phyloP scores from a whole-genome alignment of 208 protist genomes.

The Zelonia costaricensis region DNA sequence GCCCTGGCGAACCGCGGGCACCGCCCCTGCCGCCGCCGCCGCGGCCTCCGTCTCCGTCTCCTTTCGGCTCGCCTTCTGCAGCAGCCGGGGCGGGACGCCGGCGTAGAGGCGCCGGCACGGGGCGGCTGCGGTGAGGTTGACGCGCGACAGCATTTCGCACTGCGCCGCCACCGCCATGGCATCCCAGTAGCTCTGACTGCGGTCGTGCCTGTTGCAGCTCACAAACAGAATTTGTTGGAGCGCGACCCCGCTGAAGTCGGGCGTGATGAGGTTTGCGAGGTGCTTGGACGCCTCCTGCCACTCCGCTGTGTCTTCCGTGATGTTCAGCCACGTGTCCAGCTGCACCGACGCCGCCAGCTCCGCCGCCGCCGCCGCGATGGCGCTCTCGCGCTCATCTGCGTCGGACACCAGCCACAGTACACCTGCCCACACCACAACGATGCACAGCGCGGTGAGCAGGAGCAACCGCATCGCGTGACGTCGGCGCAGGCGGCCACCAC shows the following conservation, averaged over 20 bases:
- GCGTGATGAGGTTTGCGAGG: constrained; percentile 16
- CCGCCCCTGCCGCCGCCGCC: background rate
- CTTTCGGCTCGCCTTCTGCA: too few species aligned
- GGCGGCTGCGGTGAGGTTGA: constrained; percentile 12
- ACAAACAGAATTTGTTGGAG: constrained; percentile 65
- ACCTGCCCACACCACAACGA: too few species aligned
- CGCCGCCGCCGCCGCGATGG: too few species aligned
- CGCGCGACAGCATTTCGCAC: constrained; percentile 34
- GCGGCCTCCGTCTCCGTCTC: too few species aligned
- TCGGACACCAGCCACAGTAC: too few species aligned
- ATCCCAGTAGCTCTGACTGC: constrained; percentile 69
- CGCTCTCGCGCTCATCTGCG: background rate
- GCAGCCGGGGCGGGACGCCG: constrained; percentile 1
- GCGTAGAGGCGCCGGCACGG: constrained; percentile 36
- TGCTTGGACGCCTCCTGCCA: constrained; percentile 7
- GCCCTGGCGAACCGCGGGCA: background rate
- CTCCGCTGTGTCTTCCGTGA: background rate
- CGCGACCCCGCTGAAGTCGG: constrained; percentile 7
- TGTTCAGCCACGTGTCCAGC: constrained; percentile 16
- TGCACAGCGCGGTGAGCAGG: too few species aligned
- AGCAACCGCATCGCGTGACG: too few species aligned
- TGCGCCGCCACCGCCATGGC: constrained; percentile 45
- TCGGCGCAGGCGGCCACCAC: too few species aligned
- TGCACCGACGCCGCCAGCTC: background rate
- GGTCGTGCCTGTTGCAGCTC: constrained; percentile 79